These are phyloP conservation scores for Beauveria australis DNA, from an alignment of 2,329 filamentous ascomycete genomes.

Conservation along the genomic window DNA sequence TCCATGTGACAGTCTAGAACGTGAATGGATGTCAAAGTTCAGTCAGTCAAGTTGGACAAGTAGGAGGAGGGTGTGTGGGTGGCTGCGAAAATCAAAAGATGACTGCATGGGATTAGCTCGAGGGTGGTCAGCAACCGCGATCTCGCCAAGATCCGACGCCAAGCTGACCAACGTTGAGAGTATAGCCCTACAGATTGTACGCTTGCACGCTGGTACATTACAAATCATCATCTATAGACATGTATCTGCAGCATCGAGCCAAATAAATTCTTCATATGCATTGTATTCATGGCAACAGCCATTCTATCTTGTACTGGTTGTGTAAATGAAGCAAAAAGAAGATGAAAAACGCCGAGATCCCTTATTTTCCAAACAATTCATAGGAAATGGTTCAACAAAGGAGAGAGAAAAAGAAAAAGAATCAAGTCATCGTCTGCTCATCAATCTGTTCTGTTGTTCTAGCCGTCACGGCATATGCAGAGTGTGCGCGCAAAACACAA, in stretches of 20 bases:
- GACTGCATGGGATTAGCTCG: background rate
- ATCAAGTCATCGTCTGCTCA: background rate
- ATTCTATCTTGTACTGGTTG: constrained; percentile 9
- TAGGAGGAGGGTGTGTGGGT: too few species aligned
- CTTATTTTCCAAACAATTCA: constrained; percentile 1
- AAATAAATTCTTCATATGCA: background rate
- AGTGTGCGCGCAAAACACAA: background rate
- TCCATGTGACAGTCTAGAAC: too few species aligned
- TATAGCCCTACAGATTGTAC: too few species aligned
- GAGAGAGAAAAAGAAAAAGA: background rate
- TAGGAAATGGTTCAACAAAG: constrained; percentile 5
- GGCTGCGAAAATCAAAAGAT: background rate
- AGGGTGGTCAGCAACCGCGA: background rate
- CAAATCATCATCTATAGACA: too few species aligned
- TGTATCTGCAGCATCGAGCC: background rate
- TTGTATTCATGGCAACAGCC: constrained; percentile 8
- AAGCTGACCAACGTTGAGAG: background rate
- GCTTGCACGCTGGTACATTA: too few species aligned
- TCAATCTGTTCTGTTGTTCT: constrained; percentile 12
- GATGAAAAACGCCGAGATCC: constrained; percentile 5
- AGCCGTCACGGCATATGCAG: constrained; percentile 10
- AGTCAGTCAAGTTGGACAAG: background rate
- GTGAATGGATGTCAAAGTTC: too few species aligned
- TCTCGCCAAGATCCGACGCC: background rate
- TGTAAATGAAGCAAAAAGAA: constrained; percentile 6